phyloP scores from a whole-genome alignment of 305 asterid species.

The Fraxinus angustifolia region DNA sequence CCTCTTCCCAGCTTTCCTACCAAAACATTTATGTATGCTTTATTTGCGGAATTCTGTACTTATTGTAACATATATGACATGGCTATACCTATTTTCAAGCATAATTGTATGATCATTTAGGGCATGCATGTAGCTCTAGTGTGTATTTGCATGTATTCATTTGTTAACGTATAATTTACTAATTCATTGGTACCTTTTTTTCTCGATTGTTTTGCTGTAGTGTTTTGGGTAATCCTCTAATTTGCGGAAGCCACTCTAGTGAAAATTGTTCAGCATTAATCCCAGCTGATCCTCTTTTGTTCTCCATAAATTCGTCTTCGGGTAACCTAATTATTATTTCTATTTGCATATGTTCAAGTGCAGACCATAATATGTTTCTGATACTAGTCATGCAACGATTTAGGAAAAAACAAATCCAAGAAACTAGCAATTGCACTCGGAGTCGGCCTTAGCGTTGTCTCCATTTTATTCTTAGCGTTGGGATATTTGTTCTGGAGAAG shows the following conservation, averaged over 20 bases:
- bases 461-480: constrained; percentile 29
- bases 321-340: constrained; percentile 34
- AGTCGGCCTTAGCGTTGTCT: constrained; percentile 53
- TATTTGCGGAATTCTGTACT: constrained; percentile 23
- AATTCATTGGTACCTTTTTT: neutral
- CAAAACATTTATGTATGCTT: constrained; percentile 76
- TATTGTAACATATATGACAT: neutral
- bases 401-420: constrained; percentile 52
- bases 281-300: constrained; percentile 49
- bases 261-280: constrained; percentile 62
- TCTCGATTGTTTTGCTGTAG: constrained; percentile 12
- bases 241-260: constrained; percentile 66
- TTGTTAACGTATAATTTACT: neutral
- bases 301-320: constrained; percentile 49
- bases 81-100: neutral
- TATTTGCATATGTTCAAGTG: neutral
- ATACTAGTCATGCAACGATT: constrained; percentile 1
- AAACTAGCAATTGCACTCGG: constrained; percentile 74
- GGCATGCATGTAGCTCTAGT: constrained; percentile 8
- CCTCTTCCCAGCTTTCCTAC: constrained; percentile 77
- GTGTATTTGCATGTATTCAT: constrained; percentile 5
- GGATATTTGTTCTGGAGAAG: constrained; percentile 55
- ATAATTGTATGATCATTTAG: neutral
- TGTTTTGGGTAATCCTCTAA: constrained; percentile 70
- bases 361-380: neutral